Base-by-base conservation (phyloP, 495 filamentous ascomycete genomes). In the Talaromyces adpressus region DNA sequence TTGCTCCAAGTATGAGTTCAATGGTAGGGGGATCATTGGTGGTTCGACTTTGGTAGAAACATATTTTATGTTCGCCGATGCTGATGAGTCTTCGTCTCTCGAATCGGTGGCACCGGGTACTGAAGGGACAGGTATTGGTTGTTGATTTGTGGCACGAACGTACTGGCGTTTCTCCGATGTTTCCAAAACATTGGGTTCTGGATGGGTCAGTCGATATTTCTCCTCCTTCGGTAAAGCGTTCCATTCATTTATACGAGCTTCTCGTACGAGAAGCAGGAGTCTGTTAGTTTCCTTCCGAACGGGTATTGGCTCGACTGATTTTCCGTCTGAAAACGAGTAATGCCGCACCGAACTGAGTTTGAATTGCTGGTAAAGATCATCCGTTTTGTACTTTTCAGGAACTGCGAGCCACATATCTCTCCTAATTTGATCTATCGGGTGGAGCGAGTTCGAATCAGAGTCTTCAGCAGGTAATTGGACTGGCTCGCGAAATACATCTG, bases 1-100 rank as follows among this genome's bases (percentile, higher is more conserved):
- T 63, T 78, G 77, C 3, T 66, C 49, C 25, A 85, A 64, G 69
- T 87, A 87, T 36, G 68, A 61, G 1, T 66, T 39, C 9, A 69
- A 79, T 3, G 82, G 77, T 0, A 59, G 29, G 1, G 84, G 82
- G 0, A 68, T 64, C 2, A 23, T 12, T 18, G 56, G 56, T 36
- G 29, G 56, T 22, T 58, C 27, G 27, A 58, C 56, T 14, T 18
- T 36, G 56, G 45, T 49, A 49, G 6, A 12, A 9, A 20, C 18
- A 49, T 49, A 49, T 20, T 49, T 49, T 6, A 20, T 49, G 16
- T 1, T 6, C 5, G 4, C 45, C 7, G 45, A 49, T 22, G 45
- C 7, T 49, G 45, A 49, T 49, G 16, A 20, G 6, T 6, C 45
- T 18, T 49, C 8, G 7, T 49, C 18, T 18, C 9, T 49, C n/a